Evolutionary conservation across 139 green algal species (phyloP), one percentile per base, ranked within the genome.

Genomic region (Asterochloris erici): DNA sequence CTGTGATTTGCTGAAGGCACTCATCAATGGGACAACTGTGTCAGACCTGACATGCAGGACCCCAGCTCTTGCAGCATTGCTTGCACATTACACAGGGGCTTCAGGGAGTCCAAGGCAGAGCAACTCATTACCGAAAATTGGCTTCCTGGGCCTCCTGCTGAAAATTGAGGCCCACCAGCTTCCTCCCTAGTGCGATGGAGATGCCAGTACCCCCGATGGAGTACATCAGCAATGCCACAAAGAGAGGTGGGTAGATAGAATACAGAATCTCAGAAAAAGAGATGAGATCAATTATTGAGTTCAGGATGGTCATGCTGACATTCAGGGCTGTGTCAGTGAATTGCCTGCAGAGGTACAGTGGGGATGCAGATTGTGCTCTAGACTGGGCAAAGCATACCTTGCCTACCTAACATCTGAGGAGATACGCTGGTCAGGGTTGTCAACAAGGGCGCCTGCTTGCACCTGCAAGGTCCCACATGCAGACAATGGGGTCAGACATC

Each of bases 241-340:
- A 99, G 28, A 99, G 91, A 0, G 97, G 97, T 0, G 97, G 97
- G 88, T 99, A 99, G 84, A 99, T 99, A 82, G 85, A 90, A 89
- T 94, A 99, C 71, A 99, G 87, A 87, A 99, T 99, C 80, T 92
- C 94, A 23, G 89, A 95, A 90, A 99, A 99, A 63, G 91, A 97
- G 4, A 99, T 81, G 63, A 99, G 92, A 89, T 99, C 97, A 13
- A 98, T 11, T 93, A 74, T 26, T 24, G 84, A 90, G 85, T 96
- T 98, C 64, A 99, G 89, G 17, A 99, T 77, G 14, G 91, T 94
- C 29, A 98, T 85, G 0, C 89, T 86, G 80, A 99, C 92, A 12
- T 71, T 84, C 54, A 99, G 75, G 0, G 96, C 87, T 10, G 94
- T 96, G 84, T 94, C 93, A 38, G 95, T 99, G 90, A 99, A 99